Base-by-base conservation (phyloP, 2,329 filamentous ascomycete genomes). In the Nigrograna mackinnonii region DNA sequence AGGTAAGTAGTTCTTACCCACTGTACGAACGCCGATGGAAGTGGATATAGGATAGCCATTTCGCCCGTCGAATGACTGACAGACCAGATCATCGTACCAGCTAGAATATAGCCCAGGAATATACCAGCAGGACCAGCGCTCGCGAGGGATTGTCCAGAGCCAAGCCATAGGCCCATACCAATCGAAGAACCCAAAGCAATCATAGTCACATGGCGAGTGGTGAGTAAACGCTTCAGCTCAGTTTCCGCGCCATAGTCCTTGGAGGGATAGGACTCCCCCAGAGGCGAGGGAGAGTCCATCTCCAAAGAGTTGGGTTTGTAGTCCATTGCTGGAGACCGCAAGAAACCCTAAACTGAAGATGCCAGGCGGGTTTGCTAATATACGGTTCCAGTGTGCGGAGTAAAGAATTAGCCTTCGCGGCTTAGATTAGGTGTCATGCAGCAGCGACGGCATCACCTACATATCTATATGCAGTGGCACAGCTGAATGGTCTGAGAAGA, bases 11-110 rank as follows among this genome's bases (percentile, higher is more conserved):
- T 9, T 28, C 43, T 34, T 26, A 49, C 68, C 72, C 72, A 76
- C 52, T 74, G 72, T n/a, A 73, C 67, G 41, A 75, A 77, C 9
- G 71, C 70, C 4, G 68, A 71, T 0, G 74, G 72, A 0, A 76
- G 53, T 4, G 74, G 73, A 42, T 76, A 76, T 61, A 75, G 60
- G 45, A 73, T 63, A 1, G 71, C 72, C 67, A 77, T 71, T 45
- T 76, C 72, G 2, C 72, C 73, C 22, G 76, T 73, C 3, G 70
- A 73, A 24, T 76, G 73, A 32, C 58, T 66, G 22, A 77, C 70
- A n/a, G 64, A 60, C 72, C 71, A 75, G 13, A 75, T 67, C 55
- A 60, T 69, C 1, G 57, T 57, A 5, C 61, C 63, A 21, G 59
- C 57, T n/a, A 77, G 64, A 30, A 64, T 35, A 45, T 74, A 77